Evolutionary conservation across 2,329 filamentous ascomycete genomes (phyloP), one percentile per base, ranked within the genome.

Genomic region (Colletotrichum cordylinicola): DNA sequence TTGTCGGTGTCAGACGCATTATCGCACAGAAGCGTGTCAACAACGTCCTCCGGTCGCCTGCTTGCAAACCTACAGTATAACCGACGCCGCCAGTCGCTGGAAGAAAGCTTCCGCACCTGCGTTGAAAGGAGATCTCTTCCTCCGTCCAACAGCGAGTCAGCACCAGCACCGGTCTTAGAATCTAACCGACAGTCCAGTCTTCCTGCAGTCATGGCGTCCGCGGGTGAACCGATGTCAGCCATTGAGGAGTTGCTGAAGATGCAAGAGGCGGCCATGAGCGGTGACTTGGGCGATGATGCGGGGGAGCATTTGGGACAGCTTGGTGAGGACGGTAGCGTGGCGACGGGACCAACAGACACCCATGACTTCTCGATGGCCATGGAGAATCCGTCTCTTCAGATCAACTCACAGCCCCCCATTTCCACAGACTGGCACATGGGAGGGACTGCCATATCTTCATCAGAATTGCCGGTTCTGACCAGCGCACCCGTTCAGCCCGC

Each of bases 181-280:
- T 18, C 24, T 35, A 43, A 16, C 18, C 35, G 56, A 33, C 33
- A 16, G 10, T 56, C 56, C 5, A 68, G 31, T 15, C 24, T 43
- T 21, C 61, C 70, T n/a, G 24, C 52, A 12, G 61, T 9, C 33
- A 76, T 76, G 74, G 21, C 60, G 9, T 55, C 74, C 15, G 16
- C 60, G 16, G 33, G 52, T 29, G 74, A 74, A 48, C 74, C 74
- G 27, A 72, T 76, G 37, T 76, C 74, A 8, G 74, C 74, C 5
- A 52, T 75, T 6, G 76, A 77, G 16, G 76, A 76, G 39, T 39
- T 76, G 27, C 58, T 76, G 52, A 61, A 70, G 43, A 62, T 77
- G 8, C 74, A 74, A 31, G 66, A 77, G 43, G 65, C 74, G 43
- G 74, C 68, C 10, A 18, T 77, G 31, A 52, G 62, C 5, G 67